Percentiles rank a stretch among this genome's conserved stretches.
phyloP scores from a whole-genome alignment of 495 filamentous ascomycete genomes.

The Chaetomium fimeti region DNA sequence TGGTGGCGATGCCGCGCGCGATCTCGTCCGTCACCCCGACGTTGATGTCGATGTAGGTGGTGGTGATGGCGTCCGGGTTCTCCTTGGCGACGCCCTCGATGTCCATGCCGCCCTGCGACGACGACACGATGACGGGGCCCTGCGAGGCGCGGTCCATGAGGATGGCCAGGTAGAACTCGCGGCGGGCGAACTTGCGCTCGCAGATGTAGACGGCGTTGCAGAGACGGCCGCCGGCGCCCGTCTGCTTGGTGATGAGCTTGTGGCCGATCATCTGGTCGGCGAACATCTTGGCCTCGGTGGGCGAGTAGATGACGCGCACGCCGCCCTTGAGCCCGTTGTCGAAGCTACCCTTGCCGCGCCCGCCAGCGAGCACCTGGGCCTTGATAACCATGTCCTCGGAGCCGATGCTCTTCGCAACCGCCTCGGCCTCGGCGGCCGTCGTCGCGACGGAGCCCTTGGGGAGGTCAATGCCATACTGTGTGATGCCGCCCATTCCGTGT shows the following conservation, averaged over 20 bases:
- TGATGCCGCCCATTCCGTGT: slow-evolving; percentile 7
- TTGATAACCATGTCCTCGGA: slow-evolving; percentile 99
- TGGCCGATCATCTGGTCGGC: slow-evolving; percentile 99
- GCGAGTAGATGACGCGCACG: slow-evolving; percentile 96
- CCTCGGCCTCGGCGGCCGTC: slow-evolving; percentile 83
- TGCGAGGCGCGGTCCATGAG: slow-evolving; percentile 95
- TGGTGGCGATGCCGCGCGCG: slow-evolving; percentile 81
- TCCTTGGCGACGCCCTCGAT: slow-evolving; percentile 98
- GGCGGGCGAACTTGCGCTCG: slow-evolving; percentile 98
- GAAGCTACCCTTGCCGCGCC: slow-evolving; percentile 94
- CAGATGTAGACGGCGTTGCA: slow-evolving; percentile 98
- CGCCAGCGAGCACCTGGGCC: slow-evolving; percentile 96
- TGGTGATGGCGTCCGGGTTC: slow-evolving; percentile 90
- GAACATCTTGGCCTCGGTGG: slow-evolving; percentile 85
- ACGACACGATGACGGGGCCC: slow-evolving; percentile 92
- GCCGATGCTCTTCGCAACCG: slow-evolving; percentile 82
- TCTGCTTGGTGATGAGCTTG: slow-evolving; percentile 99
- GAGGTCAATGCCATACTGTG: slow-evolving; percentile 88
- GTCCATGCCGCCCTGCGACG: slow-evolving; percentile 98
- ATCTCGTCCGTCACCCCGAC: slow-evolving; percentile 93
- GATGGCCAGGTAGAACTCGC: slow-evolving; percentile 98
- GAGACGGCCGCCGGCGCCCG: slow-evolving; percentile 82
- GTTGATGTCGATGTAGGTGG: slow-evolving; percentile 90
- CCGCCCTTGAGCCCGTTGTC: slow-evolving; percentile 98
- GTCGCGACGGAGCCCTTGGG: slow-evolving; percentile 83